Conservation (phyloP, 2,329 filamentous ascomycete species). For the Cucurbitaria berberidis region DNA sequence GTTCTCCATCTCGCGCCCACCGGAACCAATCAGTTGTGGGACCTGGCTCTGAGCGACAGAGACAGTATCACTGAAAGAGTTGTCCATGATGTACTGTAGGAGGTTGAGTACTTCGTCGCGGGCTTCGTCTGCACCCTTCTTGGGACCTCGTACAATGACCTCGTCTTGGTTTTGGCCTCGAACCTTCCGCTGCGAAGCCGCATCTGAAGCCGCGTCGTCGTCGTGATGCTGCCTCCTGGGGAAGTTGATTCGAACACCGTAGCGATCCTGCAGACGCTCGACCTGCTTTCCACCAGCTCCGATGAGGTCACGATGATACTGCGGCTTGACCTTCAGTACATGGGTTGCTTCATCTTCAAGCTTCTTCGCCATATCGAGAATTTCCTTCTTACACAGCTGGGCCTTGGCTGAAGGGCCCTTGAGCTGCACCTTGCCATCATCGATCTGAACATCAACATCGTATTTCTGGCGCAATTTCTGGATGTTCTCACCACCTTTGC, state of each 20-base stretch:
- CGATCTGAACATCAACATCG: conserved; percentile 82
- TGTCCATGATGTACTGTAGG: conserved; percentile 87
- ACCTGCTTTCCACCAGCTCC: conserved; percentile 87
- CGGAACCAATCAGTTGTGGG: conserved; percentile 90
- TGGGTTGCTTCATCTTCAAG: conserved; percentile 91
- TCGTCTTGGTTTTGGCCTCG: conserved; percentile 82
- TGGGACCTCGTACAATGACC: conserved; percentile 88
- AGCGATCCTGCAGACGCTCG: conserved; percentile 88
- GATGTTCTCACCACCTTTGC: conserved; percentile 71
- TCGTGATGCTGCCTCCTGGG: conserved; percentile 73
- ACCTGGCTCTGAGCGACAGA: conserved; percentile 90
- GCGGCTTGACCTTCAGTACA: conserved; percentile 85
- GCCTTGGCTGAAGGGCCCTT: conserved; percentile 96
- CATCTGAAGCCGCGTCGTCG: conserved; percentile 67
- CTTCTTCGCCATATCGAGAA: conserved; percentile 77
- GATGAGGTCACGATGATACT: conserved; percentile 94
- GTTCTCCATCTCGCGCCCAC: conserved; percentile 88
- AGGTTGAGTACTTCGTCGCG: conserved; percentile 89
- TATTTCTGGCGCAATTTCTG: conserved; percentile 72
- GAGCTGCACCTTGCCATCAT: conserved; percentile 92
- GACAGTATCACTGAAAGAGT: conserved; percentile 78
- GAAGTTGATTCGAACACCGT: conserved; percentile 95
- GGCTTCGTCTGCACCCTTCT: conserved; percentile 89
- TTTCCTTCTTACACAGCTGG: conserved; percentile 82
- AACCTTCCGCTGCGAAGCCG: conserved; percentile 68